Evolutionary conservation across 441 rosid species (phyloP).

Genomic region (Arabidopsis hybrid): DNA sequence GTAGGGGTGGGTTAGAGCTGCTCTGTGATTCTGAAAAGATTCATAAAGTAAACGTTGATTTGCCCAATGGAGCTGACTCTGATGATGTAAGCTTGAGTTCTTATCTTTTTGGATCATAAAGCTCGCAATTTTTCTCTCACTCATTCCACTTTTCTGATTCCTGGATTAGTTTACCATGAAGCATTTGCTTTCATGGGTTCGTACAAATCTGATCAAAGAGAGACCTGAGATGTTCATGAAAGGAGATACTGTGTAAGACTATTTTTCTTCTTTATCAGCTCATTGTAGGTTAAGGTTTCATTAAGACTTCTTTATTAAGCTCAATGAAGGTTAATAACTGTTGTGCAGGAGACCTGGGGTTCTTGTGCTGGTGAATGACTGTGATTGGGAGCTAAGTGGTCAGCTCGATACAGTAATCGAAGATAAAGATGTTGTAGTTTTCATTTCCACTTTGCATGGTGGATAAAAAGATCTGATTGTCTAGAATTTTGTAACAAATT

Average conservation of each 20-base stretch:
- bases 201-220: slow-evolving; percentile 84
- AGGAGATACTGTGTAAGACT: slow-evolving; percentile 90
- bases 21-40: slow-evolving; percentile 78
- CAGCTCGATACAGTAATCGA: slow-evolving; percentile 84
- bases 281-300: background rate
- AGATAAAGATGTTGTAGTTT: slow-evolving; percentile 87
- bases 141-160: background rate
- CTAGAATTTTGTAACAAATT: background rate
- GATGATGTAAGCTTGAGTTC: slow-evolving; percentile 54
- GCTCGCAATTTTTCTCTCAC: no score
- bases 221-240: slow-evolving; percentile 99
- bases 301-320: background rate
- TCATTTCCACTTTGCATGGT: slow-evolving; percentile 95
- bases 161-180: slow-evolving; percentile 71
- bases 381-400: slow-evolving; percentile 97
- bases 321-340: slow-evolving; percentile 25
- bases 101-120: background rate
- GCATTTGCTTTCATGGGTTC: slow-evolving; percentile 83
- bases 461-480: slow-evolving; percentile 50
- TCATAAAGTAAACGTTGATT: slow-evolving; percentile 68
- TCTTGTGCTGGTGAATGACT: slow-evolving; percentile 89
- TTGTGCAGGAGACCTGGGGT: slow-evolving; percentile 75
- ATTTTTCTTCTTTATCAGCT: background rate
- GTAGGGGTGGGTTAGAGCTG: slow-evolving; percentile 94
- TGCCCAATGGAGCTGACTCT: slow-evolving; percentile 51